These are phyloP conservation scores for Nothomitra cinnamomea DNA, from an alignment of 2,329 filamentous ascomycete genomes.

Conservation along the genomic window DNA sequence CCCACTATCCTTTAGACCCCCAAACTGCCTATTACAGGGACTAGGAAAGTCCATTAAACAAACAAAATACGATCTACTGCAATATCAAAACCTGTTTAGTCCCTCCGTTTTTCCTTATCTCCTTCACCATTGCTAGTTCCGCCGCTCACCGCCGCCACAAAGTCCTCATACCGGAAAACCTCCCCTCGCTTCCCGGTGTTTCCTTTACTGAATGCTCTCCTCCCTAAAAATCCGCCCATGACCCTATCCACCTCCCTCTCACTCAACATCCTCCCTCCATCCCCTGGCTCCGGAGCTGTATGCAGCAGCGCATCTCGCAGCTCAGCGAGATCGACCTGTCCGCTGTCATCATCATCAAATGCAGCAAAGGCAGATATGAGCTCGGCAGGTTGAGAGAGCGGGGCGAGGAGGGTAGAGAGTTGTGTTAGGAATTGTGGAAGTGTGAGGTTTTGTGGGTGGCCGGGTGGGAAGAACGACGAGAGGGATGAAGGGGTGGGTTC, in stretches of 20 bases:
- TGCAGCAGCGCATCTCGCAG: conserved; percentile 68
- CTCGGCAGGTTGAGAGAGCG: conserved; percentile 62
- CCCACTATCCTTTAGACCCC: no score
- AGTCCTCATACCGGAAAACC: conserved; percentile 87
- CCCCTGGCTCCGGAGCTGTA: conserved; percentile 61
- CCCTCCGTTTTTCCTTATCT: background rate
- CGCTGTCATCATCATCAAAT: conserved; percentile 90
- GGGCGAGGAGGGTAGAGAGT: conserved; percentile 55
- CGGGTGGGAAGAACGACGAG: conserved; percentile 67
- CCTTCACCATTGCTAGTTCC: conserved; percentile 10
- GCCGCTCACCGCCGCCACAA: conserved; percentile 37
- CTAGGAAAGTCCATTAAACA: no score
- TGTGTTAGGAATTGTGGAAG: conserved; percentile 76
- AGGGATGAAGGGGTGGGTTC: conserved; percentile 54
- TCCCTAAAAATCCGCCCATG: conserved; percentile 70
- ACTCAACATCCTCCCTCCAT: conserved; percentile 38
- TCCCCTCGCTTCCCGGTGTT: conserved; percentile 45
- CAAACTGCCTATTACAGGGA: no score
- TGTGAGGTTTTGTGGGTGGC: conserved; percentile 53
- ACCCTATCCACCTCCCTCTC: conserved; percentile 69
- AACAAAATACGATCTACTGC: background rate
- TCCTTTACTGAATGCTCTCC: conserved; percentile 62
- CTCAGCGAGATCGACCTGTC: conserved; percentile 72
- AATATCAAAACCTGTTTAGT: background rate
- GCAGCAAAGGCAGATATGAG: conserved; percentile 81